A percentile compares a stretch with the other conserved stretches of the same genome.
Conservation (phyloP, 768 basidiomycete species). For the Sistotremastrum niveocremeum region DNA sequence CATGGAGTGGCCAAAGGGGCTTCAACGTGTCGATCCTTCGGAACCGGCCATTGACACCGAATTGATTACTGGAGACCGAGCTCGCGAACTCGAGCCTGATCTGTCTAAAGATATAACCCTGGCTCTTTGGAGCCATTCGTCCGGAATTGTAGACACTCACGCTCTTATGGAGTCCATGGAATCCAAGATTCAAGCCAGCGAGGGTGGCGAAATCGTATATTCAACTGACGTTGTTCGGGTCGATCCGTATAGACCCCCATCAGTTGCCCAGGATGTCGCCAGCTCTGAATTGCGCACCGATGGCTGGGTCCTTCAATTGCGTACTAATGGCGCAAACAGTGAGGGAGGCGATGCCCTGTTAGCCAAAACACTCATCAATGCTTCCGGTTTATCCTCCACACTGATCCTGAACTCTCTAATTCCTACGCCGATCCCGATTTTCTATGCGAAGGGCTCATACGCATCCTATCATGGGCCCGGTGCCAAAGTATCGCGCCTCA, state of each 20-base stretch:
- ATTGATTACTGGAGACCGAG: conserved; percentile 55
- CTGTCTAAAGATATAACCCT: conserved; percentile 54
- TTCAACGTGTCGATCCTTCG: conserved; percentile 9
- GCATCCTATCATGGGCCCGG: conserved; percentile 79
- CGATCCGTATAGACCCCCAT: conserved; percentile 37
- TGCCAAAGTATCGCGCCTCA: conserved; percentile 50
- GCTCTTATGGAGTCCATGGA: conserved; percentile 72
- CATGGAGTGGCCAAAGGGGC: conserved; percentile 33
- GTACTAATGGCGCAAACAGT: conserved; percentile 30
- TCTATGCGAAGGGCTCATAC: conserved; percentile 77
- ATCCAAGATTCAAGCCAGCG: conserved; percentile 62
- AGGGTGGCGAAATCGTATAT: conserved; percentile 55
- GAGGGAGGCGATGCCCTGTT: conserved; percentile 48
- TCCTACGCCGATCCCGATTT: conserved; percentile 54
- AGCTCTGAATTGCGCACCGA: conserved; percentile 19
- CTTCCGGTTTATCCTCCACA: conserved; percentile 60
- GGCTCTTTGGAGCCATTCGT: conserved; percentile 73
- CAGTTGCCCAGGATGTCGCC: conserved; percentile 14
- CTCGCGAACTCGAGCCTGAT: conserved; percentile 68
- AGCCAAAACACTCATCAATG: conserved; percentile 68
- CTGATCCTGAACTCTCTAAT: conserved; percentile 62
- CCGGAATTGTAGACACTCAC: conserved; percentile 87
- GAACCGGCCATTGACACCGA: conserved; percentile 41
- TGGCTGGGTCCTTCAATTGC: conserved; percentile 84
- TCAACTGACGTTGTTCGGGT: conserved; percentile 77